Percentiles rank a stretch among this genome's conserved stretches.
Conservation (phyloP, 495 filamentous ascomycete genomes). For the Clavariopsis aquatica region DNA sequence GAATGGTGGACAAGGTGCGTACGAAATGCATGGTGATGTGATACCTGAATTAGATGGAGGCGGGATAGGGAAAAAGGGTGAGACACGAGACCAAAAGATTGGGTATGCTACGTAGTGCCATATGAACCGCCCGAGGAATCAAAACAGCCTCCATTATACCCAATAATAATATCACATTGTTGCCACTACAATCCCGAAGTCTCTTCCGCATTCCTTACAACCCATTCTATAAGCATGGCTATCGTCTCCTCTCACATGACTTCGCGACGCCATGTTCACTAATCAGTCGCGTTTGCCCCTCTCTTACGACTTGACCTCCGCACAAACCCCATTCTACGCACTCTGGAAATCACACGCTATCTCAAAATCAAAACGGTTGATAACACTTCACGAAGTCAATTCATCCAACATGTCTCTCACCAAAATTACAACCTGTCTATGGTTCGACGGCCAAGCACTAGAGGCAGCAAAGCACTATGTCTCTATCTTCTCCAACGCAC, state of each 20-base stretch:
- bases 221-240: constrained; percentile 7
- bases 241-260: constrained; percentile 25
- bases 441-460: constrained; percentile 48
- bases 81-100: background rate
- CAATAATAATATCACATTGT: too few species aligned
- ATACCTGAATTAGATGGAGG: constrained; percentile 14
- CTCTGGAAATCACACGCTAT: too few species aligned
- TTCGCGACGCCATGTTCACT: constrained; percentile 17
- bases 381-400: background rate
- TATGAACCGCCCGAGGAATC: too few species aligned
- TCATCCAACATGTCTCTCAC: constrained; percentile 10
- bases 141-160: too few species aligned
- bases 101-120: background rate
- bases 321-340: background rate
- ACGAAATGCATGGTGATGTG: constrained; percentile 12
- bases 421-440: constrained; percentile 44
- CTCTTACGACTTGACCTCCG: background rate
- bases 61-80: background rate
- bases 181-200: too few species aligned
- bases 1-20: background rate
- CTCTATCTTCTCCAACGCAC: constrained; percentile 41
- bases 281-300: constrained; percentile 4
- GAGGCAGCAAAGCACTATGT: constrained; percentile 47
- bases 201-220: constrained; percentile 13
- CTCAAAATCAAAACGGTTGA: background rate